These are phyloP conservation scores for Colletotrichum sp. DNA, from an alignment of 2,329 filamentous ascomycete species.

Conservation along the genomic window DNA sequence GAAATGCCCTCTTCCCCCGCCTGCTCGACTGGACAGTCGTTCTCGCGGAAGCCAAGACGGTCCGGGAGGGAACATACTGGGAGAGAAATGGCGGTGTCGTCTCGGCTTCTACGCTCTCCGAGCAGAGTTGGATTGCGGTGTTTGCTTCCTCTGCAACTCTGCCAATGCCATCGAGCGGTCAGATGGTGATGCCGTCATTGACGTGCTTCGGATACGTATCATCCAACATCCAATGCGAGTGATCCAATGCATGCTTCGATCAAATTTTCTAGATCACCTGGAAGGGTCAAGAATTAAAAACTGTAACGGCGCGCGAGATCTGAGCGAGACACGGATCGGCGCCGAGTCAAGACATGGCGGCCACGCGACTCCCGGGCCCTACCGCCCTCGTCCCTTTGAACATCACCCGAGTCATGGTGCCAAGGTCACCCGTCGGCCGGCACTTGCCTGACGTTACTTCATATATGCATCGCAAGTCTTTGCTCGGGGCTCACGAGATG, in stretches of 20 bases:
- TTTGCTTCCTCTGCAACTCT: neutral
- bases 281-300: neutral
- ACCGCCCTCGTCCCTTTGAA: neutral
- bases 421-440: conserved; percentile 1
- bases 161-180: neutral
- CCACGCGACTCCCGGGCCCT: conserved; percentile 6
- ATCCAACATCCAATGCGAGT: neutral
- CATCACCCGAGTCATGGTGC: conserved; percentile 7
- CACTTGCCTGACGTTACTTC: conserved; percentile 11
- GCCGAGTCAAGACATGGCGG: conserved; percentile 13
- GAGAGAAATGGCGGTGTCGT: neutral
- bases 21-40: neutral
- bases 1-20: neutral
- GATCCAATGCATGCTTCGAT: neutral
- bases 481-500: neutral
- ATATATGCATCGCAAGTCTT: neutral
- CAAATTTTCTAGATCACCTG: conserved; percentile 7
- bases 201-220: neutral
- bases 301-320: conserved; percentile 2
- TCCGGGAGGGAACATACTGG: neutral
- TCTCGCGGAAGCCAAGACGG: conserved; percentile 1
- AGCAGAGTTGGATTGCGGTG: neutral
- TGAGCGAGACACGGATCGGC: conserved; percentile 11
- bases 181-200: neutral
- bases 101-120: neutral